A percentile compares a stretch with the other conserved stretches of the same genome.
phyloP scores from a whole-genome alignment of 352 stramenopile species.

The Lagenidium giganteum region DNA sequence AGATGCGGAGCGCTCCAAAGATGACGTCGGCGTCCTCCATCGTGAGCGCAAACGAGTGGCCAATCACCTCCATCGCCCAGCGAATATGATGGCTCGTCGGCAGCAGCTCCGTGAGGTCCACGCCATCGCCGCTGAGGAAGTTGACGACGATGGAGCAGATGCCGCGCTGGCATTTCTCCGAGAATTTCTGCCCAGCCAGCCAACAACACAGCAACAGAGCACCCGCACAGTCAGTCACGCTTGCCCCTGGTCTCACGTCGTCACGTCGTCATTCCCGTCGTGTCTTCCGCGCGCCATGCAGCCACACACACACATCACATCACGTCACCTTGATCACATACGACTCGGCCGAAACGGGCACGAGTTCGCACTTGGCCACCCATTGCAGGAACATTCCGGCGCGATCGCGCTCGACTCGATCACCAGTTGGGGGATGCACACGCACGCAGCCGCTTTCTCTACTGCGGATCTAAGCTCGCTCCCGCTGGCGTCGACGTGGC shows the following conservation, averaged over 20 bases:
- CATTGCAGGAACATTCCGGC: conserved; percentile 77
- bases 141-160: conserved; percentile 79
- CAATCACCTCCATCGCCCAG: conserved; percentile 84
- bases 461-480: no score
- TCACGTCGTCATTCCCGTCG: no score
- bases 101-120: conserved; percentile 46
- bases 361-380: conserved; percentile 86
- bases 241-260: no score
- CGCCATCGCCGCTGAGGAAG: conserved; percentile 51
- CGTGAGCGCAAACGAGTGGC: conserved; percentile 76
- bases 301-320: no score
- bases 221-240: background rate
- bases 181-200: conserved; percentile 60
- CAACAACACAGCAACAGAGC: background rate
- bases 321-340: conserved; percentile 74
- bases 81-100: conserved; percentile 73
- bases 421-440: background rate
- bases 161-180: conserved; percentile 80
- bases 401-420: no score
- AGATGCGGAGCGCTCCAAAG: conserved; percentile 66
- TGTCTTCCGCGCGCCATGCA: no score
- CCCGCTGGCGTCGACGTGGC: no score
- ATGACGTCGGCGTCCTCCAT: conserved; percentile 86
- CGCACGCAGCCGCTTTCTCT: background rate
- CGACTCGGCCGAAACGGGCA: conserved; percentile 55